phyloP scores from a whole-genome alignment of 2,329 filamentous ascomycete genomes.

The Penicillium paneum region DNA sequence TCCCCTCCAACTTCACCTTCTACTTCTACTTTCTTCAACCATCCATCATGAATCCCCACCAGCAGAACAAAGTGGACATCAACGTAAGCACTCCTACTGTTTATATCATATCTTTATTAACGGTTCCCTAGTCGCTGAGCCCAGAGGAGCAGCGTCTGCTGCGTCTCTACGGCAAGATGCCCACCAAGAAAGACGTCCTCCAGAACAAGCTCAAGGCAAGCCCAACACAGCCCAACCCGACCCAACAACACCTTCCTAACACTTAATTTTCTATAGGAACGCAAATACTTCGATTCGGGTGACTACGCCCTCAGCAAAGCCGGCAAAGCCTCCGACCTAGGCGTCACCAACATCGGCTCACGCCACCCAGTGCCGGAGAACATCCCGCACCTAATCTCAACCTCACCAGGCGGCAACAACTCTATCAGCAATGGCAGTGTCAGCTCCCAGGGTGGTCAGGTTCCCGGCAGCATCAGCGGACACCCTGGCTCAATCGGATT shows the following conservation, averaged over 20 bases:
- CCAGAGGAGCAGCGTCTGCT: constrained; percentile 96
- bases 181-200: constrained; percentile 91
- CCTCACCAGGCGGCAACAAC: constrained; percentile 46
- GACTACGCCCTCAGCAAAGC: constrained; percentile 97
- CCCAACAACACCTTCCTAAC: neutral
- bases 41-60: constrained; percentile 81
- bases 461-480: constrained; percentile 43
- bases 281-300: constrained; percentile 97
- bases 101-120: neutral
- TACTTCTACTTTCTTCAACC: neutral
- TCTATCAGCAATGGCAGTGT: constrained; percentile 30
- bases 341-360: constrained; percentile 88
- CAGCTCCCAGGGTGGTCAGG: constrained; percentile 34
- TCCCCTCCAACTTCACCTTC: neutral
- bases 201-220: constrained; percentile 90
- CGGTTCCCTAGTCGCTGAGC: constrained; percentile 67
- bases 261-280: constrained; percentile 58
- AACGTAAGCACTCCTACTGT: constrained; percentile 62
- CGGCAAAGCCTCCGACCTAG: constrained; percentile 90
- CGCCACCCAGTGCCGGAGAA: constrained; percentile 94
- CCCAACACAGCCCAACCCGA: neutral
- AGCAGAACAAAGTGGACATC: constrained; percentile 98
- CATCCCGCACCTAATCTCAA: constrained; percentile 81
- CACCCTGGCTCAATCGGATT: constrained; percentile 40
- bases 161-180: constrained; percentile 95